Percentiles rank a stretch among this genome's conserved stretches.
These are phyloP conservation scores for Alternaria solani DNA, from an alignment of 2,329 filamentous ascomycete species.

Conservation along the genomic window DNA sequence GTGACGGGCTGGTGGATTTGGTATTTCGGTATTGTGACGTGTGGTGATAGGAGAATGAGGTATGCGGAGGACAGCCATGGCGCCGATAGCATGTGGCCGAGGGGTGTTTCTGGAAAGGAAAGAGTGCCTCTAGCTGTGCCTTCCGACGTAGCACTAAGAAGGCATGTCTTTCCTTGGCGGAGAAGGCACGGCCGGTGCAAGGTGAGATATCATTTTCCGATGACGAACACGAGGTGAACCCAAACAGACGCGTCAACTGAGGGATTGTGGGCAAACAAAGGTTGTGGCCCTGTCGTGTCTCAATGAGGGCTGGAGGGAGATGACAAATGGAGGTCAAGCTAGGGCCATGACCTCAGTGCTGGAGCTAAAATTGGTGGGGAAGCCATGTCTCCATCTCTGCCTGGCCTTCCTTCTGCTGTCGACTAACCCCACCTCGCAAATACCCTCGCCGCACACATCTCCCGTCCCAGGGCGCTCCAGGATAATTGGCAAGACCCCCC, in stretches of 20 bases:
- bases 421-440: conserved; percentile 16
- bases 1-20: conserved; percentile 11
- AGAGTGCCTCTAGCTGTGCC: not conserved
- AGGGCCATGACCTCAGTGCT: conserved; percentile 11
- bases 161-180: not conserved
- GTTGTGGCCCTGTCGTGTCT: too few species aligned
- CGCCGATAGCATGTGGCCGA: not conserved
- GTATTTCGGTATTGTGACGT: not conserved
- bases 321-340: conserved; percentile 15
- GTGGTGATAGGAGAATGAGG: not conserved
- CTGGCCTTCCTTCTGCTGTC: conserved; percentile 10
- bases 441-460: conserved; percentile 26
- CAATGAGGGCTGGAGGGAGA: not conserved
- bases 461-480: conserved; percentile 49
- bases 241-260: too few species aligned
- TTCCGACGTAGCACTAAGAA: not conserved
- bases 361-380: conserved; percentile 16
- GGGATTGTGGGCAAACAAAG: too few species aligned
- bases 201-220: too few species aligned
- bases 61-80: not conserved
- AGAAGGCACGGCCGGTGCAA: not conserved
- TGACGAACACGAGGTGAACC: too few species aligned
- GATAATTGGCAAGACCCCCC: conserved; percentile 49
- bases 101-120: not conserved
- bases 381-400: conserved; percentile 23